These are phyloP conservation scores for Penicillium griseofulvum DNA, from an alignment of 2,329 filamentous ascomycete genomes.

Conservation along the genomic window DNA sequence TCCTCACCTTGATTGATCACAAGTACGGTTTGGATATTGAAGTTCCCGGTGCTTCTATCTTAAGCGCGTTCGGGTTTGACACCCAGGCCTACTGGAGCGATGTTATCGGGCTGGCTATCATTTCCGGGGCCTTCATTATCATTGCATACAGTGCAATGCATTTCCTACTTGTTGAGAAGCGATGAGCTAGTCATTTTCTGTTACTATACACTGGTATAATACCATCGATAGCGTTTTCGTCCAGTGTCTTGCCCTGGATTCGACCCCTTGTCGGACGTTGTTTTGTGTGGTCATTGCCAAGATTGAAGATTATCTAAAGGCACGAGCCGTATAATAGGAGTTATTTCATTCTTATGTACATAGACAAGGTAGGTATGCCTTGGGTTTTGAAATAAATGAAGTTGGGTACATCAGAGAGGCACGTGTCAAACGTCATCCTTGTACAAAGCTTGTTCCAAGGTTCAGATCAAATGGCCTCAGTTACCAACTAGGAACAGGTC, in stretches of 20 bases:
- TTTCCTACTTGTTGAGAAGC: conserved; percentile 83
- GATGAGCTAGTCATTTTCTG: conserved; percentile 47
- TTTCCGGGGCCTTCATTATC: conserved; percentile 78
- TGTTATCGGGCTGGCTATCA: conserved; percentile 74
- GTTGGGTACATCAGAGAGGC: not conserved
- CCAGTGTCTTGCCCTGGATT: not conserved
- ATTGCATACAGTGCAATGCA: conserved; percentile 93
- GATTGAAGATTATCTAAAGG: not conserved
- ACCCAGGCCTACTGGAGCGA: conserved; percentile 83
- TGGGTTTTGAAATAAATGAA: not conserved
- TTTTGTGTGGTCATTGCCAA: not conserved
- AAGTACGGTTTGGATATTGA: conserved; percentile 97
- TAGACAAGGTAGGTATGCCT: not conserved
- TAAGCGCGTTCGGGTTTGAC: conserved; percentile 93
- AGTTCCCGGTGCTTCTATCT: conserved; percentile 87
- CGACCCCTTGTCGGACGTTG: not conserved
- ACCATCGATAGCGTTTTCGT: not conserved
- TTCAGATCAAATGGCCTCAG: not conserved
- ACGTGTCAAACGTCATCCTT: conserved; percentile 21
- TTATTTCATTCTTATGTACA: conserved; percentile 7
- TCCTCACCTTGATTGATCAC: conserved; percentile 83
- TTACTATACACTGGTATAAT: not conserved
- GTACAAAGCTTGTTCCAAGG: not conserved
- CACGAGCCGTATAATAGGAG: too few relatives aligned
- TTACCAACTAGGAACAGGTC: not conserved